phyloP scores from a whole-genome alignment of 2,329 filamentous ascomycete species.

The Uncinocarpus reesii region DNA sequence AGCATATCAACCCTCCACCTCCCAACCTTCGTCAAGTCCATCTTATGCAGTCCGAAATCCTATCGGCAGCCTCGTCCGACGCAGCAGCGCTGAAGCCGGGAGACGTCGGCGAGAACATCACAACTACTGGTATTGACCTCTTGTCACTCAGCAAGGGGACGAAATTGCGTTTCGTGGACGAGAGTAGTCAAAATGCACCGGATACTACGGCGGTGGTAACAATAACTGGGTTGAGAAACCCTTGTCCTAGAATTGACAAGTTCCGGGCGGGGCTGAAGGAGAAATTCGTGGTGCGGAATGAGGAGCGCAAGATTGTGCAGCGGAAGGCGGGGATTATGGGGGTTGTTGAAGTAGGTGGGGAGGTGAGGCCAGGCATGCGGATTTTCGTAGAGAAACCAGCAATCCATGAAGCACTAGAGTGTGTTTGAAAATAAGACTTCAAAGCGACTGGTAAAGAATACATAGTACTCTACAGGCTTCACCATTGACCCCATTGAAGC shows the following conservation, averaged over 20 bases:
- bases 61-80: conserved; percentile 11
- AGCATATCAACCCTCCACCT: conserved; percentile 18
- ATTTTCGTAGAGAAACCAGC: conserved; percentile 19
- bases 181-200: neutral
- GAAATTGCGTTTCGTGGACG: conserved; percentile 19
- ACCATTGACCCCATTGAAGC: no score
- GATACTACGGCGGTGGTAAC: conserved; percentile 14
- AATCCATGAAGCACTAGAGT: conserved; percentile 13
- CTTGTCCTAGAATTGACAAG: conserved; percentile 20
- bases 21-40: conserved; percentile 25
- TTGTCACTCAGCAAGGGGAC: conserved; percentile 17
- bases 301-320: conserved; percentile 16
- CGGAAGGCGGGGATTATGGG: conserved; percentile 21
- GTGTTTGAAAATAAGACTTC: no score
- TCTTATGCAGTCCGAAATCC: conserved; percentile 21
- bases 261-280: conserved; percentile 15
- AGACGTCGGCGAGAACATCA: conserved; percentile 23
- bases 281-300: conserved; percentile 12
- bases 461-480: no score
- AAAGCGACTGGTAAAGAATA: no score
- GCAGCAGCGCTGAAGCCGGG: conserved; percentile 12
- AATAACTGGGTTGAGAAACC: conserved; percentile 19
- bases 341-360: conserved; percentile 19
- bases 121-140: conserved; percentile 18
- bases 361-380: conserved; percentile 18